Evolutionary conservation across 352 stramenopile species (phyloP).

Genomic region (Globisporangium carolinianum): DNA sequence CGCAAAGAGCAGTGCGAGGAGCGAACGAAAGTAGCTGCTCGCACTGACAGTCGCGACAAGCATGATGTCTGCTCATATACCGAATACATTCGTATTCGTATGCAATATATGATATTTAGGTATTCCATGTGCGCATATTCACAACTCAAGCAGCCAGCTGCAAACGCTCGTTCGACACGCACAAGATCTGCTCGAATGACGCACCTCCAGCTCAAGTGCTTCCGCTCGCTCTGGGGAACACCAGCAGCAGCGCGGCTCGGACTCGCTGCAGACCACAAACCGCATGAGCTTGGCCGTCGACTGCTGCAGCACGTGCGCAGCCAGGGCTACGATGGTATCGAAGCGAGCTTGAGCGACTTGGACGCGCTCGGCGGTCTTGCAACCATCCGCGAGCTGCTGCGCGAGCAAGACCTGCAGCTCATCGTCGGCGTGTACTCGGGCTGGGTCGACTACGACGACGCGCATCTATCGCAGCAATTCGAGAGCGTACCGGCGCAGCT

Average conservation of each 20-base stretch:
- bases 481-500: constrained; percentile 37
- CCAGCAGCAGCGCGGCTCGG: constrained; percentile 25
- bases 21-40: neutral
- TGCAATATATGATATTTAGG: neutral
- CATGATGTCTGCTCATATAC: neutral
- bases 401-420: constrained; percentile 44
- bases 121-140: neutral
- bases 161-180: too few species aligned
- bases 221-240: constrained; percentile 56
- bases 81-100: neutral
- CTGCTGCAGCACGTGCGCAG: constrained; percentile 30
- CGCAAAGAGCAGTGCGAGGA: neutral
- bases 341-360: constrained; percentile 60
- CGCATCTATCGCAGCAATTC: constrained; percentile 45
- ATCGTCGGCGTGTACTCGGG: constrained; percentile 66
- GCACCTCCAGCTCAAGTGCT: constrained; percentile 23
- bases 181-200: neutral
- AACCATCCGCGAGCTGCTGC: constrained; percentile 31
- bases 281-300: constrained; percentile 20
- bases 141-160: neutral
- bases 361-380: constrained; percentile 33
- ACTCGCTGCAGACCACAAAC: constrained; percentile 6
- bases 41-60: neutral
- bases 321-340: constrained; percentile 61
- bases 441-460: constrained; percentile 64